Evolutionary conservation across 2,329 filamentous ascomycete species (phyloP).

Genomic region (Epichloe uncinata): DNA sequence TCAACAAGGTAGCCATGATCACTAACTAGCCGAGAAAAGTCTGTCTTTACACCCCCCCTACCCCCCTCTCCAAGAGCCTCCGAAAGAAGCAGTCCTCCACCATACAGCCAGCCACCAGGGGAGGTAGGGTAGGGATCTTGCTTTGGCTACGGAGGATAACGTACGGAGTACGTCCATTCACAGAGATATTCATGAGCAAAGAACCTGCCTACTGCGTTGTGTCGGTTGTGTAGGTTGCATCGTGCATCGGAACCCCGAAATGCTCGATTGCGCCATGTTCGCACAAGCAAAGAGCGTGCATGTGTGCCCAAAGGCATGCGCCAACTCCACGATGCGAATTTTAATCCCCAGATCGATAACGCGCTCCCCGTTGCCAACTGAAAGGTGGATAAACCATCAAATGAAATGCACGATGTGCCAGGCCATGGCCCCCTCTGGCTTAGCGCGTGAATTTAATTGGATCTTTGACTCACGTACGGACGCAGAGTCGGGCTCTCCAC

Average conservation of each 20-base stretch:
- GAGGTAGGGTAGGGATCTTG: too few relatives aligned
- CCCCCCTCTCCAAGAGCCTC: too few relatives aligned
- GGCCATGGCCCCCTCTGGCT: slow-evolving; percentile 8
- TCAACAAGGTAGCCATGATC: too few relatives aligned
- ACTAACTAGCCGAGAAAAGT: too few relatives aligned
- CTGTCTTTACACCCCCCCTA: too few relatives aligned
- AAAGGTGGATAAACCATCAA: background rate
- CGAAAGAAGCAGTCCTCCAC: background rate
- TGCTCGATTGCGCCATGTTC: background rate
- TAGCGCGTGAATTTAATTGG: slow-evolving; percentile 6
- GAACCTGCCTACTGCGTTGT: too few relatives aligned
- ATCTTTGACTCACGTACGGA: slow-evolving; percentile 3
- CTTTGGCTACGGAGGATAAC: too few relatives aligned
- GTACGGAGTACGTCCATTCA: too few relatives aligned
- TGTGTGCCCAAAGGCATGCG: too few relatives aligned
- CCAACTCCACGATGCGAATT: background rate
- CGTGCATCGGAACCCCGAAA: background rate
- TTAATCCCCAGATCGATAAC: background rate
- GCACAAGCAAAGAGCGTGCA: background rate
- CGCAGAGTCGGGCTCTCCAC: too few relatives aligned
- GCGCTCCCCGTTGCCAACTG: background rate
- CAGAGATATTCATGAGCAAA: too few relatives aligned
- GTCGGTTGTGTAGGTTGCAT: too few relatives aligned
- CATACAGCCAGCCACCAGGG: background rate
- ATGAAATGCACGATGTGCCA: slow-evolving; percentile 8